Base-by-base conservation (phyloP, 2,329 filamentous ascomycete species). In the Cercospora janseana region DNA sequence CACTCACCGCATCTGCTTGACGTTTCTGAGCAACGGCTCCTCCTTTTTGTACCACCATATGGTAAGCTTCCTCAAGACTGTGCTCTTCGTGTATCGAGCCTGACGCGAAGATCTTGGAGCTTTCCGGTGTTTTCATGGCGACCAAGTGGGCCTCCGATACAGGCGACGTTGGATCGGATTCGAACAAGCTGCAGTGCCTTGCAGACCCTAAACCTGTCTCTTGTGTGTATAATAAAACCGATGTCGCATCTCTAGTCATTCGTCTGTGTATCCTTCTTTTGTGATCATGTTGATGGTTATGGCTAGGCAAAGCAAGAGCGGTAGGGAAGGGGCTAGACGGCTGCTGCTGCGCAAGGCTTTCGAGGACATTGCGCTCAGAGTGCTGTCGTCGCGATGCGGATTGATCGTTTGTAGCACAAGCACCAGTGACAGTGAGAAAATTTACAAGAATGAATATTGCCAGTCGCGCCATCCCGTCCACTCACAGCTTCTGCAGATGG, bases 61-160 rank as follows among this genome's bases (percentile, higher is more conserved):
- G 43, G n/a, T 46, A 46, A 23, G 35, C 35, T 13, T 44, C 41
- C 16, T 44, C 41, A 32, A 32, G 29, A n/a, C n/a, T n/a, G n/a
- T n/a, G n/a, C n/a, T n/a, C n/a, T n/a, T n/a, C 20, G 21, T 26
- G 10, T 40, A 20, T 15, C 23, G 16, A 40, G 12, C 12, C 20
- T 40, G 20, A 12, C 26, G 35, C 18, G 9, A n/a, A n/a, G 35
- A 9, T 7, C 18, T 20, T 23, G 20, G 20, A 40, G 35, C 10
- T 23, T 5, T 24, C n/a, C 21, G 26, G 21, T 26, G 35, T n/a
- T n/a, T n/a, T n/a, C n/a, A n/a, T n/a, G n/a, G n/a, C n/a, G n/a
- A n/a, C n/a, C n/a, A n/a, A n/a, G n/a, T n/a, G n/a, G n/a, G n/a
- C n/a, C n/a, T n/a, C n/a, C n/a, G n/a, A n/a, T n/a, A n/a, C n/a